phyloP scores from a whole-genome alignment of 2,329 filamentous ascomycete species.

The Arachnomyces sp. region DNA sequence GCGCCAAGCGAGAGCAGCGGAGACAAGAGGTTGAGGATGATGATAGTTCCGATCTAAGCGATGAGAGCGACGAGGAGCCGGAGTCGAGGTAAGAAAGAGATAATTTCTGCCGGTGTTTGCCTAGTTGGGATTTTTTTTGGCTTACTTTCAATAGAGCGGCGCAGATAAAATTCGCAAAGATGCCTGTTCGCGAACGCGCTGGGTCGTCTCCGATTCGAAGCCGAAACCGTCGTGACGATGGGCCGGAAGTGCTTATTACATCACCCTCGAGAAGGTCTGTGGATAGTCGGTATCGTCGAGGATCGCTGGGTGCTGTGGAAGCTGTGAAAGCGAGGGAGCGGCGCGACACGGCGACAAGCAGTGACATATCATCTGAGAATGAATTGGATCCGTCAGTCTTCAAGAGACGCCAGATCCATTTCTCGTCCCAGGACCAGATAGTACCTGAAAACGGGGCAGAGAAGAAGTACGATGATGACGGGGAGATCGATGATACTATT shows the following conservation, averaged over 20 bases:
- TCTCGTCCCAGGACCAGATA: constrained; percentile 30
- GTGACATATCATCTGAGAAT: constrained; percentile 60
- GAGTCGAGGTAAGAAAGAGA: constrained; percentile 34
- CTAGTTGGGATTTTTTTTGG: neutral
- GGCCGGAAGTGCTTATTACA: constrained; percentile 45
- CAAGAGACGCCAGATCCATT: constrained; percentile 47
- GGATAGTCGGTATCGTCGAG: constrained; percentile 42
- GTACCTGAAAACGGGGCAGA: constrained; percentile 17
- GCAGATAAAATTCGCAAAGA: constrained; percentile 92
- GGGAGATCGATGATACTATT: constrained; percentile 23
- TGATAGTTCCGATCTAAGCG: constrained; percentile 59
- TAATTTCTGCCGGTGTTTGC: constrained; percentile 3
- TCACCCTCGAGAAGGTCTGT: constrained; percentile 47
- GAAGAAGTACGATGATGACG: constrained; percentile 19
- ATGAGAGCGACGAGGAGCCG: constrained; percentile 58
- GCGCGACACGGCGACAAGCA: constrained; percentile 58
- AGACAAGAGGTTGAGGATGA: constrained; percentile 56
- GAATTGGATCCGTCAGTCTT: constrained; percentile 49
- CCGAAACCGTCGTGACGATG: constrained; percentile 34
- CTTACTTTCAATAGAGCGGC: constrained; percentile 49
- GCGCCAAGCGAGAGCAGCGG: constrained; percentile 41
- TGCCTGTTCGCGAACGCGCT: constrained; percentile 78
- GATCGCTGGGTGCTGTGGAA: constrained; percentile 51
- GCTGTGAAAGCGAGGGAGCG: constrained; percentile 47
- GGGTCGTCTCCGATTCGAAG: constrained; percentile 77